A percentile compares a stretch with the other conserved stretches of the same genome.
These are phyloP conservation scores for Cercospora sp. DNA, from an alignment of 2,329 filamentous ascomycete species.

Conservation along the genomic window DNA sequence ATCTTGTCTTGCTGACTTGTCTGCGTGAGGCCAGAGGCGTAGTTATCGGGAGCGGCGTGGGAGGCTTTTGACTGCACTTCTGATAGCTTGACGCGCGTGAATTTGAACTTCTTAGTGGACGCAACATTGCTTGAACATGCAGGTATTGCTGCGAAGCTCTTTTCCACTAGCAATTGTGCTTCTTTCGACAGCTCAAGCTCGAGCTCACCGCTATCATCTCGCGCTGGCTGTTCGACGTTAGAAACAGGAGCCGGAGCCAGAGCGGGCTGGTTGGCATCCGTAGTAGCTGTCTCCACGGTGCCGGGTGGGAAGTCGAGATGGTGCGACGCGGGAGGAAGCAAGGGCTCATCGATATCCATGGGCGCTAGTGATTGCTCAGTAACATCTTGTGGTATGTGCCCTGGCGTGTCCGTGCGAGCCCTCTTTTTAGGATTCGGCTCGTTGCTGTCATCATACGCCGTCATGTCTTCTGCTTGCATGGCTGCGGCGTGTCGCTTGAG, in stretches of 20 bases:
- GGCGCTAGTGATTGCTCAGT: neutral
- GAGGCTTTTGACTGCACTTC: neutral
- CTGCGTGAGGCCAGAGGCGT: neutral
- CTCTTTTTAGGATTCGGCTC: neutral
- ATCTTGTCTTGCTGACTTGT: neutral
- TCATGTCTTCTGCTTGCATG: neutral
- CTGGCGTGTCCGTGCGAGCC: neutral
- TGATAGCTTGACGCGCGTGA: constrained; percentile 4
- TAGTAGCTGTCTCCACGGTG: neutral
- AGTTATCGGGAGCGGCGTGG: neutral
- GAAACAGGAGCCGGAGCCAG: neutral
- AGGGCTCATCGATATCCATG: neutral
- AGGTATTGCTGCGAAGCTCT: constrained; percentile 4
- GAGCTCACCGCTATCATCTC: neutral
- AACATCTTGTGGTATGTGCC: neutral
- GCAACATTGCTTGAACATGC: neutral
- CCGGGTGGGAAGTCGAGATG: neutral
- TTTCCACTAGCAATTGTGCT: constrained; percentile 9
- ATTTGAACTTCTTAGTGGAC: constrained; percentile 2
- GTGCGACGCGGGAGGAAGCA: neutral
- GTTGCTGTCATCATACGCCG: neutral
- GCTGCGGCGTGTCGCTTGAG: neutral
- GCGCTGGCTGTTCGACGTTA: neutral
- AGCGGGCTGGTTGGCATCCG: neutral
- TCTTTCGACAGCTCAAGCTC: neutral